phyloP scores from a whole-genome alignment of 2,329 filamentous ascomycete species.

The Colletotrichum australisinense region DNA sequence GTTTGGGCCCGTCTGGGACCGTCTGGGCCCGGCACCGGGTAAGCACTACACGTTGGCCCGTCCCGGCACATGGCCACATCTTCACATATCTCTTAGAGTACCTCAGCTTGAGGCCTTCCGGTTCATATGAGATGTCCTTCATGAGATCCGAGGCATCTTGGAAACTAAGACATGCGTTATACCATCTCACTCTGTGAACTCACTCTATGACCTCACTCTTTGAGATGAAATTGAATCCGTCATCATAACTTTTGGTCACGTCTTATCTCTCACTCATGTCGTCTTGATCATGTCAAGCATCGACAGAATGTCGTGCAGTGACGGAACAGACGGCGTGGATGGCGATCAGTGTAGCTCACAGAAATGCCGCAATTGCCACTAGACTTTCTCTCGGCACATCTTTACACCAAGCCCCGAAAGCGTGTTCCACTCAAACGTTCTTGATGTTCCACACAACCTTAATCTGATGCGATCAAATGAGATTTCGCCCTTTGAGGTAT shows the following conservation, averaged over 20 bases:
- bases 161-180: not conserved
- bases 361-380: not conserved
- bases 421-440: not conserved
- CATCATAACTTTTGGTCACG: not conserved
- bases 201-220: not conserved
- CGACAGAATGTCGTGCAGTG: not conserved
- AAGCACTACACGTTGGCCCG: not conserved
- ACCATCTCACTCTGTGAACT: not conserved
- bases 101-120: not conserved
- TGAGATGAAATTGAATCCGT: not conserved
- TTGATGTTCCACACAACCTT: not conserved
- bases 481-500: not conserved
- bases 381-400: not conserved
- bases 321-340: not conserved
- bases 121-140: not conserved
- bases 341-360: conserved; percentile 6
- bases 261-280: not conserved
- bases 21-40: conserved; percentile 3
- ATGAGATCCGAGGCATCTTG: not conserved
- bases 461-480: not conserved
- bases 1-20: not conserved
- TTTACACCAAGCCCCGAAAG: not conserved
- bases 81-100: not conserved
- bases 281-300: not conserved
- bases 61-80: no score